A percentile compares a stretch with the other conserved stretches of the same genome.
Conservation (phyloP, 768 basidiomycete species). For the Xanthoconium purpureum region DNA sequence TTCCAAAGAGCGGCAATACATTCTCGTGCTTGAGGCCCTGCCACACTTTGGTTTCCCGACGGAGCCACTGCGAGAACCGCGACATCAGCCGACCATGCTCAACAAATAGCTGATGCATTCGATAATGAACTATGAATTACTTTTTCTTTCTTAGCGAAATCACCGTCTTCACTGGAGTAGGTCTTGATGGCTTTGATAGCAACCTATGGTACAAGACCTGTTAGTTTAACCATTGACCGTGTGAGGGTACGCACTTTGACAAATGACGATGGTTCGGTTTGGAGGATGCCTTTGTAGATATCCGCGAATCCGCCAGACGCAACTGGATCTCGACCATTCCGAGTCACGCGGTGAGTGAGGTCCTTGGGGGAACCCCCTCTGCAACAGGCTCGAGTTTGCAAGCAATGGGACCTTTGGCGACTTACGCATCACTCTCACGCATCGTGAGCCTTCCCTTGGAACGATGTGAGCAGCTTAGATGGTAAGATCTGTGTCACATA, state of each 20-base stretch:
- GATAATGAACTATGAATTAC: background rate
- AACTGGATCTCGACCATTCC: background rate
- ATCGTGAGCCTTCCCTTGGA: background rate
- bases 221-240: background rate
- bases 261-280: too few species aligned
- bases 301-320: conserved; percentile 7
- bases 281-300: conserved; percentile 1
- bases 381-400: background rate
- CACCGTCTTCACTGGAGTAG: background rate
- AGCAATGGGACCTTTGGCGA: too few species aligned
- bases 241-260: background rate
- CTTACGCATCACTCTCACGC: too few species aligned
- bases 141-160: conserved; percentile 9
- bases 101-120: too few species aligned
- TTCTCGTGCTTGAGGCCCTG: background rate
- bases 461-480: background rate
- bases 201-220: background rate
- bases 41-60: conserved; percentile 4
- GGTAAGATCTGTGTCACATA: background rate
- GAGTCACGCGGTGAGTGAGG: background rate
- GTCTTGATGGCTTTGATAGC: conserved; percentile 9
- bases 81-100: too few species aligned
- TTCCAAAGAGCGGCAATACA: background rate
- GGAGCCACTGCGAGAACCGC: too few species aligned
- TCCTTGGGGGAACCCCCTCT: background rate